A percentile compares a stretch with the other conserved stretches of the same genome.
Evolutionary conservation across 768 basidiomycete species (phyloP).

Genomic region (Termitomyces eurrhizus): DNA sequence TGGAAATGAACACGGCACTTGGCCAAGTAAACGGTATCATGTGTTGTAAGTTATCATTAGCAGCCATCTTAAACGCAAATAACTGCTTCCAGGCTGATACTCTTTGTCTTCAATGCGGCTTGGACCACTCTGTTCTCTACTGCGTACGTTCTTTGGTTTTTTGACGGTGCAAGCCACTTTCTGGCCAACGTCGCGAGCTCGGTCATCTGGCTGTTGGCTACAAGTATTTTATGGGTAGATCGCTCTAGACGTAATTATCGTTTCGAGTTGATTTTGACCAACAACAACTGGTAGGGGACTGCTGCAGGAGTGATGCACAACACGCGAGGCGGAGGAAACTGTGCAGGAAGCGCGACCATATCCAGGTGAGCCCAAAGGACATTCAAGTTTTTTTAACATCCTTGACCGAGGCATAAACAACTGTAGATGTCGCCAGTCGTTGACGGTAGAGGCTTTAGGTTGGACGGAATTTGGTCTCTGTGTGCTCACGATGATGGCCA

Average conservation of each 20-base stretch:
- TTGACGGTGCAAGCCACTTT: slow-evolving; percentile 60
- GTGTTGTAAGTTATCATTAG: slow-evolving; percentile 43
- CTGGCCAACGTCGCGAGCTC: slow-evolving; percentile 79
- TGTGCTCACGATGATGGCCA: slow-evolving; percentile 47
- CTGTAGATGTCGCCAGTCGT: slow-evolving; percentile 60
- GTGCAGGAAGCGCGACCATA: slow-evolving; percentile 47
- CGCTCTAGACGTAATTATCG: neutral
- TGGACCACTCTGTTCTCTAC: slow-evolving; percentile 75
- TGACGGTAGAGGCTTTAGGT: slow-evolving; percentile 71
- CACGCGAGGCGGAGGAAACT: slow-evolving; percentile 58
- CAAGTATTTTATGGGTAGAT: slow-evolving; percentile 65
- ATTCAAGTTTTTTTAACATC: neutral
- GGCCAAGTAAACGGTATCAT: slow-evolving; percentile 62
- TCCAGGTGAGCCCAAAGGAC: slow-evolving; percentile 38
- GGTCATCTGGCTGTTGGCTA: slow-evolving; percentile 65
- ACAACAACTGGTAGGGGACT: slow-evolving; percentile 41
- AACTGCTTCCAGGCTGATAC: slow-evolving; percentile 38
- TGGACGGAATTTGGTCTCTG: slow-evolving; percentile 75
- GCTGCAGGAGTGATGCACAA: slow-evolving; percentile 65
- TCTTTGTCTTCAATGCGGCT: slow-evolving; percentile 59
- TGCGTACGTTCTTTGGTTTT: slow-evolving; percentile 68
- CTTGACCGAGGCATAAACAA: neutral
- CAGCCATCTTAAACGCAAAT: neutral
- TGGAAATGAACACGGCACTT: slow-evolving; percentile 58
- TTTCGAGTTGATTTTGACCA: neutral